Base-by-base conservation (phyloP, 2,329 filamentous ascomycete genomes). In the Epichloe hybrida region DNA sequence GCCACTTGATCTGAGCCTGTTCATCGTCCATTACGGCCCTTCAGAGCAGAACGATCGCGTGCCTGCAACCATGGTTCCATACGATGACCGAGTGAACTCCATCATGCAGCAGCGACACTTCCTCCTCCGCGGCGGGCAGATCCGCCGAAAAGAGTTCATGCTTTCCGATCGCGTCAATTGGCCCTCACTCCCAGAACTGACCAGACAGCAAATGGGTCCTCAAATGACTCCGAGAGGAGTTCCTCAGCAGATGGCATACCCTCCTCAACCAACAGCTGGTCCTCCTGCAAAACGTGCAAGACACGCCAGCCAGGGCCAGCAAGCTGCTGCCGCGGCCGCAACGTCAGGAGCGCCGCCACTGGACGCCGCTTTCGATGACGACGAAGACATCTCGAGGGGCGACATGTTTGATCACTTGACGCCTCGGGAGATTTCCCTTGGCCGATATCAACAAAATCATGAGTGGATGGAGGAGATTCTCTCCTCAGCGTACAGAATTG, bases 391-490 rank as follows among this genome's bases (percentile, higher is more conserved):
- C 3, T 86, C 84, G 6, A 77, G 86, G 20, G 89, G 89, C 31
- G 93, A 98, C 65, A 77, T 90, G 64, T 88, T 98, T 61, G 93
- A 98, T 63, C 80, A 88, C 55, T 73, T 96, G 55, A 91, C 88
- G 0, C 90, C 90, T 3, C 80, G 90, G 42, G 93, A 98, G 56
- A 85, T 98, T 54, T 95, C 89, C 58, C 74, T 88, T 53, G 80
- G 82, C 56, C 80, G 93, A 50, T 98, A 96, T 66, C 84, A 84
- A 64, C 89, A 96, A 63, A 94, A 98, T 60, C 91, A 98, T 61
- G 88, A 95, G 65, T 97, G 91, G 93, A 95, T 98, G 88, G 93
- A 97, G 62, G 91, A 98, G 68, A 83, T 98, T 31, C 79, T 97
- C 50, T 88, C 86, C 1, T 97, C 91, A 1, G 88, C 90, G 0